A percentile compares a stretch with the other conserved stretches of the same genome.
These are phyloP conservation scores for Mucuna pruriens DNA, from an alignment of 306 rosid species.

Conservation along the genomic window DNA sequence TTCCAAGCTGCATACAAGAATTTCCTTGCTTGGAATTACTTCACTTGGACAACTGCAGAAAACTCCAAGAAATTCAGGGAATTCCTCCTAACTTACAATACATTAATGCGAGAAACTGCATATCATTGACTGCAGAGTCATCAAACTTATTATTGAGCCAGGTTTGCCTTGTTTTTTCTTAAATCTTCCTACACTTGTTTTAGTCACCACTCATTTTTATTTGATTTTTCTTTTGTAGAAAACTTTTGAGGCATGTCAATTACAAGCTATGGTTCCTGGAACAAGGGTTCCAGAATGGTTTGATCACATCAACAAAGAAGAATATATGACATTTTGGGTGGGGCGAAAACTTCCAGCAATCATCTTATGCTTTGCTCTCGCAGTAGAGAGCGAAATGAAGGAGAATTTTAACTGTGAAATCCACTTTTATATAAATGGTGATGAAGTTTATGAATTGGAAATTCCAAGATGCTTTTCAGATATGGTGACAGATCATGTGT, in stretches of 20 bases:
- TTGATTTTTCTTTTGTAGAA: conserved; percentile 23
- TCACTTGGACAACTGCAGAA: conserved; percentile 43
- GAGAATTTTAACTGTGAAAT: conserved; percentile 12
- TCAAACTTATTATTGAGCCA: conserved; percentile 34
- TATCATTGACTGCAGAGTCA: conserved; percentile 42
- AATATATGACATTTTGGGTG: conserved; percentile 44
- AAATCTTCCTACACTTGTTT: background rate
- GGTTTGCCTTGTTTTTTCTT: conserved; percentile 28
- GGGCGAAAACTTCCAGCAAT: conserved; percentile 31
- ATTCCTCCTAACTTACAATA: conserved; percentile 42
- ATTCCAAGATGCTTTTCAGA: background rate
- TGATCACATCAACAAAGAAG: conserved; percentile 28
- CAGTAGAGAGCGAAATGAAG: conserved; percentile 22
- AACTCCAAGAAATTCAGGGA: conserved; percentile 36
- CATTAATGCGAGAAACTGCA: conserved; percentile 46
- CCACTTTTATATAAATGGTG: conserved; percentile 33
- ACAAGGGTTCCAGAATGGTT: conserved; percentile 42
- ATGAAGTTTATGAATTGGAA: conserved; percentile 39
- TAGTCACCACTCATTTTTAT: background rate
- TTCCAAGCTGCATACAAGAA: conserved; percentile 42
- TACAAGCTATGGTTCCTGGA: conserved; percentile 32
- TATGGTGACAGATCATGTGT: conserved; percentile 34
- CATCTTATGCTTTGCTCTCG: conserved; percentile 31
- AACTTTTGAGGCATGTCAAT: conserved; percentile 15
- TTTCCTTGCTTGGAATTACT: conserved; percentile 36